A percentile compares a stretch with the other conserved stretches of the same genome.
Conservation (phyloP, 768 basidiomycete species). For the Kwoniella mangroviensis region DNA sequence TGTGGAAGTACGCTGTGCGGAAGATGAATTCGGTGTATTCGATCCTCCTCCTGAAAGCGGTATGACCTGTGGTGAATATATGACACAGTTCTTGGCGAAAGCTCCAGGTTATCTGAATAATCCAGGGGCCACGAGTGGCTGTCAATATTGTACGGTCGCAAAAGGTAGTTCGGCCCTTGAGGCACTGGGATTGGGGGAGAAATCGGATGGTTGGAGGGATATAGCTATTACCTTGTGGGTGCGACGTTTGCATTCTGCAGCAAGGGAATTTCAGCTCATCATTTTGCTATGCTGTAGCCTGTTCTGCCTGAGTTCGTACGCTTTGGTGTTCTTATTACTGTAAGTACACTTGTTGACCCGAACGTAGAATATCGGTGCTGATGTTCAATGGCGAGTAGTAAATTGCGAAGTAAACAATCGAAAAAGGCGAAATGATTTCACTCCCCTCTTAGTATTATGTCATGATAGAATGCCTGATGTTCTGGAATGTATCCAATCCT, state of each 20-base stretch:
- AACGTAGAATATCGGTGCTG: not conserved
- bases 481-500: too few relatives aligned
- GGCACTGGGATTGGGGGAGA: conserved; percentile 36
- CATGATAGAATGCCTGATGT: too few relatives aligned
- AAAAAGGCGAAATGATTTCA: not conserved
- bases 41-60: conserved; percentile 42
- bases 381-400: not conserved
- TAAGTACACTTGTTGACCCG: conserved; percentile 8
- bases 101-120: conserved; percentile 48
- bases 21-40: conserved; percentile 46
- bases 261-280: not conserved
- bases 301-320: conserved; percentile 25
- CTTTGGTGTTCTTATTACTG: conserved; percentile 29
- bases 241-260: not conserved
- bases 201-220: conserved; percentile 39
- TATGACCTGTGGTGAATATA: conserved; percentile 52
- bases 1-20: conserved; percentile 47
- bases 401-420: not conserved
- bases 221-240: conserved; percentile 43
- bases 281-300: not conserved
- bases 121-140: conserved; percentile 37
- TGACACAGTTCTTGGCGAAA: conserved; percentile 41
- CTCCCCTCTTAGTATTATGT: not conserved
- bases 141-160: conserved; percentile 48
- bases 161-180: conserved; percentile 49